These are phyloP conservation scores for Pseudocercospora fuligena DNA, from an alignment of 2,329 filamentous ascomycete genomes.

Conservation along the genomic window DNA sequence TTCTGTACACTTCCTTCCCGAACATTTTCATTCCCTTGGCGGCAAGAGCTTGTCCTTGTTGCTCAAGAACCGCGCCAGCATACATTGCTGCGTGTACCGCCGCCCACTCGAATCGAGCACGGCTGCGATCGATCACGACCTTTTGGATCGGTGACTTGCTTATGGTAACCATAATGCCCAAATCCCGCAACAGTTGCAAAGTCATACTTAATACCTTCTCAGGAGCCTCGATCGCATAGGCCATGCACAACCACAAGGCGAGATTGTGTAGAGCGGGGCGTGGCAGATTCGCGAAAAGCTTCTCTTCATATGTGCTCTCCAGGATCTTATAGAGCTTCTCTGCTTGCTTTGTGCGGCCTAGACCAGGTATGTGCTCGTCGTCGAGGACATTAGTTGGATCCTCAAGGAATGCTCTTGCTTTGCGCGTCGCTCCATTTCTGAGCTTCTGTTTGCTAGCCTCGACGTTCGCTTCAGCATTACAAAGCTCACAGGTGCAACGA, in stretches of 20 bases:
- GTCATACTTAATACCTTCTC: conserved; percentile 10
- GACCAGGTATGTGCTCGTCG: not conserved
- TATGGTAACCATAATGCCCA: conserved; percentile 18
- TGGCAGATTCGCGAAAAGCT: conserved; percentile 19
- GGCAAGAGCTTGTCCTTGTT: not conserved
- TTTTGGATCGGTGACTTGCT: not conserved
- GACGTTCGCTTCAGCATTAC: not conserved
- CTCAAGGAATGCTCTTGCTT: not conserved
- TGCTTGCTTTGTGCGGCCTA: not conserved
- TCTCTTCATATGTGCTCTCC: conserved; percentile 19
- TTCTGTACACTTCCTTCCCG: conserved; percentile 24
- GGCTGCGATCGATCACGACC: not conserved
- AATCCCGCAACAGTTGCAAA: conserved; percentile 17
- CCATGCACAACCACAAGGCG: conserved; percentile 27
- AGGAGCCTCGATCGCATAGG: conserved; percentile 11
- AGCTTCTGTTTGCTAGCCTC: not conserved
- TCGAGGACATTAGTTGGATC: not conserved
- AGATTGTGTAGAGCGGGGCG: conserved; percentile 21
- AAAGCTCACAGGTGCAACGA: conserved; percentile 5
- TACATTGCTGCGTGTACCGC: conserved; percentile 9
- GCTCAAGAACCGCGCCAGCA: not conserved
- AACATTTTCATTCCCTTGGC: conserved; percentile 21
- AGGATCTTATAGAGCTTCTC: conserved; percentile 20
- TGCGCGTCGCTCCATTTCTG: not conserved
- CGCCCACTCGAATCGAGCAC: not conserved